Evolutionary conservation across 331 rosid species (phyloP).

Genomic region (Stylosanthes scabra): DNA sequence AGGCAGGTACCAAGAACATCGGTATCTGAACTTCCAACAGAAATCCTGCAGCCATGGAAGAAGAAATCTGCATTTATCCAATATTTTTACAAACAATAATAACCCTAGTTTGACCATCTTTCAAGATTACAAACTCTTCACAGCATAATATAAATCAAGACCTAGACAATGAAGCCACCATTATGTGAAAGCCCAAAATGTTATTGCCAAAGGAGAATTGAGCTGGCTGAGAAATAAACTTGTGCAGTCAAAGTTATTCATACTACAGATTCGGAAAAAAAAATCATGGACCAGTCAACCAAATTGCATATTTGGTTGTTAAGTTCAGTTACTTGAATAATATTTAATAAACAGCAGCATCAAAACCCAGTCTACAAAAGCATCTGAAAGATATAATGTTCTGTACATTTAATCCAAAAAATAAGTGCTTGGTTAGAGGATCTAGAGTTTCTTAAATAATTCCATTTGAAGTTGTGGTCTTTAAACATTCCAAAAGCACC

Average conservation of each 20-base stretch:
- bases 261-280: no score
- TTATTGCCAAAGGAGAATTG: background rate
- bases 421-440: background rate
- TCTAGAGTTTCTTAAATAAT: conserved; percentile 2
- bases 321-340: background rate
- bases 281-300: background rate
- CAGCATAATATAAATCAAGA: background rate
- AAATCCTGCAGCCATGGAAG: conserved; percentile 61
- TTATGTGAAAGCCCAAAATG: background rate
- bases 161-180: conserved; percentile 14
- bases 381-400: background rate
- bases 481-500: background rate
- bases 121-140: background rate
- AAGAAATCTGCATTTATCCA: conserved; percentile 24
- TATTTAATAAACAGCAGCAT: conserved; percentile 23
- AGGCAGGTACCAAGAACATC: conserved; percentile 75
- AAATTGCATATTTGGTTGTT: conserved; percentile 5
- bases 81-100: conserved; percentile 32
- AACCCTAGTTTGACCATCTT: conserved; percentile 24
- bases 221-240: no score
- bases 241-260: no score
- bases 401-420: background rate
- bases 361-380: conserved; percentile 18
- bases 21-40: conserved; percentile 84
- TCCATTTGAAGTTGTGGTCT: conserved; percentile 11